Percentiles rank a stretch among this genome's conserved stretches.
Evolutionary conservation across 495 filamentous ascomycete genomes (phyloP).

Genomic region (Penicillium ochrochloron): DNA sequence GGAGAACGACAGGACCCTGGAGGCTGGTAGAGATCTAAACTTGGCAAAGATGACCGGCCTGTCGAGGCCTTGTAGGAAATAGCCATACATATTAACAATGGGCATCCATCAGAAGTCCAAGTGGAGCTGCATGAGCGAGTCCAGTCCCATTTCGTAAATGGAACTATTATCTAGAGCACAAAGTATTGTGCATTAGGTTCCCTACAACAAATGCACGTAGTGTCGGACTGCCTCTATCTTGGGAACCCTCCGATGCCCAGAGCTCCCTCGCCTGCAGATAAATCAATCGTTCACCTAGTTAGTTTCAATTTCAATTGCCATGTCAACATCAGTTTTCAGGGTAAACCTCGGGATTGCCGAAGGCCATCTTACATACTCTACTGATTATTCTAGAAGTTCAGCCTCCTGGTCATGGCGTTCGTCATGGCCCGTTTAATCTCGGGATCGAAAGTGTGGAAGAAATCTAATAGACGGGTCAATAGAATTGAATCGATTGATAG

Average conservation of each 20-base stretch:
- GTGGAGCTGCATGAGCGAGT: neutral
- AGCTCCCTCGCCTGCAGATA: neutral
- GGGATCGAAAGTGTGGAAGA: neutral
- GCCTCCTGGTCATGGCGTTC: neutral
- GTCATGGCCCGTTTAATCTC: neutral
- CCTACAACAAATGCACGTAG: neutral
- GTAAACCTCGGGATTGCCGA: neutral
- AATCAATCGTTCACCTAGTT: neutral
- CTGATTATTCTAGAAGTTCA: neutral
- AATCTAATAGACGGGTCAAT: neutral
- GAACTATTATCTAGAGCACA: neutral
- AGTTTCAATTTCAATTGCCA: neutral
- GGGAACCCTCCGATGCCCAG: neutral
- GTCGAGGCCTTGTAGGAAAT: neutral
- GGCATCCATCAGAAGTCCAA: neutral
- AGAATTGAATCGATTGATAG: neutral
- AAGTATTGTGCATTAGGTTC: neutral
- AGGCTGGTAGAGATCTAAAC: neutral
- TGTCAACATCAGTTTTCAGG: neutral
- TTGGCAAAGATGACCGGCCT: neutral
- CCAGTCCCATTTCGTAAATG: neutral
- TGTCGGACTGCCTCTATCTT: neutral
- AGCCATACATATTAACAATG: neutral
- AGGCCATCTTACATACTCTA: neutral
- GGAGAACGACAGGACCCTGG: neutral